A percentile compares a stretch with the other conserved stretches of the same genome.
Evolutionary conservation across 768 basidiomycete species (phyloP).

Genomic region (Filobasidium floriforme): DNA sequence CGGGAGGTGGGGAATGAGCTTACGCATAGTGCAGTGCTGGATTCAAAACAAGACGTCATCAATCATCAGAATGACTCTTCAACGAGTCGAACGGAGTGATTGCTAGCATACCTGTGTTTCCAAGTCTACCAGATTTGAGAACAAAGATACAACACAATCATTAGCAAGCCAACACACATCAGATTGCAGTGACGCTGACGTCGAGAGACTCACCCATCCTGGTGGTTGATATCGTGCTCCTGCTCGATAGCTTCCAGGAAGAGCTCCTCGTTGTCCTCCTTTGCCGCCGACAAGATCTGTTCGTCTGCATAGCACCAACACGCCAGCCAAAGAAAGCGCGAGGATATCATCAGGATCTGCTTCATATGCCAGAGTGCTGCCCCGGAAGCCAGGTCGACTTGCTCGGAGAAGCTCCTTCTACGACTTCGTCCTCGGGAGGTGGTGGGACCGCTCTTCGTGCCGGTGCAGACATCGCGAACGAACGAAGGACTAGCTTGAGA

Average conservation of each 20-base stretch:
- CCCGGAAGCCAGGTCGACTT: neutral
- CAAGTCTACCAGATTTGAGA: no score
- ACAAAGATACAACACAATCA: no score
- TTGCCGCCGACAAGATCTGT: conserved; percentile 17
- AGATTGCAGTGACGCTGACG: no score
- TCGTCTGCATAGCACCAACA: conserved; percentile 13
- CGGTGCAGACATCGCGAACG: conserved; percentile 7
- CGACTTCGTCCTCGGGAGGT: conserved; percentile 14
- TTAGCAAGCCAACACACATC: no score
- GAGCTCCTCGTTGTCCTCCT: conserved; percentile 24
- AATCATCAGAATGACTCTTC: neutral
- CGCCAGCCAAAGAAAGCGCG: neutral
- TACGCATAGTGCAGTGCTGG: conserved; percentile 24
- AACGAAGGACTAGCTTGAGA: neutral
- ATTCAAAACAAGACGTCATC: neutral
- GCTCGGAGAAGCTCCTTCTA: conserved; percentile 24
- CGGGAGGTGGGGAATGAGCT: neutral
- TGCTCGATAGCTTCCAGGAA: conserved; percentile 11
- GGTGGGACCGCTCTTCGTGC: conserved; percentile 9
- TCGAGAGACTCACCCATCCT: conserved; percentile 19
- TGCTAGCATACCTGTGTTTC: conserved; percentile 11
- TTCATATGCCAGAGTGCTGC: neutral
- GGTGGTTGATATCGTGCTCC: conserved; percentile 22
- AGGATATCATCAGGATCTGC: neutral
- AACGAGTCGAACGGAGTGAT: neutral